These are phyloP conservation scores for Lobosporangium transversale DNA, from an alignment of 192 early-diverging fungal species.

Conservation along the genomic window DNA sequence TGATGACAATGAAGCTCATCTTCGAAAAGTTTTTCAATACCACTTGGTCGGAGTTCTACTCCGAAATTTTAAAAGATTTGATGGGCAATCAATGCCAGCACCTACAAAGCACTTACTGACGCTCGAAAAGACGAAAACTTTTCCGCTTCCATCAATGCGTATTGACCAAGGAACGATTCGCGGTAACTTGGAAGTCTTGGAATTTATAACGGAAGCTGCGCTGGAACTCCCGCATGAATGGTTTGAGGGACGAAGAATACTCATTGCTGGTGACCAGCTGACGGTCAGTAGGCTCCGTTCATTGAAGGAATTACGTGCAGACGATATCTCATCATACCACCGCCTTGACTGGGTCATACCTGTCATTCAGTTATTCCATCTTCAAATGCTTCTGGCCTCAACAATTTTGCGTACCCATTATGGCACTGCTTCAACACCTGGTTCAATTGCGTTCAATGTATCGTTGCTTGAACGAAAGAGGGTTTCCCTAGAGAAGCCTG, in stretches of 20 bases:
- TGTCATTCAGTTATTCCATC: conserved; percentile 13
- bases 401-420: too few species aligned
- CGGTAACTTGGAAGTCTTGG: conserved; percentile 7
- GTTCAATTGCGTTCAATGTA: conserved; percentile 1
- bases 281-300: neutral
- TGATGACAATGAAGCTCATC: neutral
- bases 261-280: conserved; percentile 19
- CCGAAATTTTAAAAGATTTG: neutral
- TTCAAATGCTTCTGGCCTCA: conserved; percentile 3
- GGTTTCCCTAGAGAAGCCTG: neutral
- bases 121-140: neutral
- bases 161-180: conserved; percentile 3
- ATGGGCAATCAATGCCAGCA: too few species aligned
- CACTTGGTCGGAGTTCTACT: neutral
- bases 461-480: conserved; percentile 6
- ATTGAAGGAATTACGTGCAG: neutral
- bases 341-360: conserved; percentile 11
- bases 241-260: neutral
- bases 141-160: conserved; percentile 6
- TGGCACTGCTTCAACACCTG: neutral
- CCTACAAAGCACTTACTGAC: neutral
- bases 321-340: neutral
- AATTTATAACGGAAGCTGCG: neutral
- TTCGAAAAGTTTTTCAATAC: neutral
- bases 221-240: neutral